Evolutionary conservation across 306 rosid species (phyloP).

Genomic region (Vigna angularis): DNA sequence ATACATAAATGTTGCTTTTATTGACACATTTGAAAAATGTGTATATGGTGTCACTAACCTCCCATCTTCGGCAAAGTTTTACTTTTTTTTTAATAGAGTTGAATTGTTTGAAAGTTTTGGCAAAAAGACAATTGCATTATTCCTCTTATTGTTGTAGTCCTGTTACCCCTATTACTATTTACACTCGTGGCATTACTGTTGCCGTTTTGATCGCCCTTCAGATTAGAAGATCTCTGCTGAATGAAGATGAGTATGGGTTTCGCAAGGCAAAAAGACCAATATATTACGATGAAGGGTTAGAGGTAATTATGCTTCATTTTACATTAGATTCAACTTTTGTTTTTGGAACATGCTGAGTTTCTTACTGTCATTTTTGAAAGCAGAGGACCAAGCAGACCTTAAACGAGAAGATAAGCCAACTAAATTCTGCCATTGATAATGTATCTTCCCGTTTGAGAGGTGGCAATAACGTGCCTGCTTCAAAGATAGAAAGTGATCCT

Average conservation of each 20-base stretch:
- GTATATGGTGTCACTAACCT: not conserved
- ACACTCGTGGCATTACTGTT: not conserved
- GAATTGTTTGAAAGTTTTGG: constrained; percentile 25
- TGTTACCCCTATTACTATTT: constrained; percentile 31
- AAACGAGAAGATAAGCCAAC: constrained; percentile 86
- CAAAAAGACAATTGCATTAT: constrained; percentile 17
- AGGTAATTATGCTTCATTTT: constrained; percentile 56
- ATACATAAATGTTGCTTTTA: not conserved
- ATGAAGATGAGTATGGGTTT: constrained; percentile 92
- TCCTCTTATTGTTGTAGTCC: constrained; percentile 18
- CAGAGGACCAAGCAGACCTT: constrained; percentile 85
- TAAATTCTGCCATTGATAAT: constrained; percentile 93
- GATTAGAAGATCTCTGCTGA: constrained; percentile 84
- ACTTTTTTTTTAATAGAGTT: not conserved
- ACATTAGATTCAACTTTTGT: constrained; percentile 13
- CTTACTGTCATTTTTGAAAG: constrained; percentile 40
- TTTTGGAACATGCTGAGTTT: constrained; percentile 21
- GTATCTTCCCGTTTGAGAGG: constrained; percentile 96
- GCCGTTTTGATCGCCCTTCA: constrained; percentile 45
- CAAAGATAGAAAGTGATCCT: constrained; percentile 69
- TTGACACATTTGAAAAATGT: not conserved
- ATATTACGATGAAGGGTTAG: constrained; percentile 93
- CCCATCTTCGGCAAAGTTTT: constrained; percentile 17
- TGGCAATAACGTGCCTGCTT: constrained; percentile 67
- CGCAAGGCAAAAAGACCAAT: constrained; percentile 83